Conservation (phyloP, 2,329 filamentous ascomycete species). For the Capronia epimyces region DNA sequence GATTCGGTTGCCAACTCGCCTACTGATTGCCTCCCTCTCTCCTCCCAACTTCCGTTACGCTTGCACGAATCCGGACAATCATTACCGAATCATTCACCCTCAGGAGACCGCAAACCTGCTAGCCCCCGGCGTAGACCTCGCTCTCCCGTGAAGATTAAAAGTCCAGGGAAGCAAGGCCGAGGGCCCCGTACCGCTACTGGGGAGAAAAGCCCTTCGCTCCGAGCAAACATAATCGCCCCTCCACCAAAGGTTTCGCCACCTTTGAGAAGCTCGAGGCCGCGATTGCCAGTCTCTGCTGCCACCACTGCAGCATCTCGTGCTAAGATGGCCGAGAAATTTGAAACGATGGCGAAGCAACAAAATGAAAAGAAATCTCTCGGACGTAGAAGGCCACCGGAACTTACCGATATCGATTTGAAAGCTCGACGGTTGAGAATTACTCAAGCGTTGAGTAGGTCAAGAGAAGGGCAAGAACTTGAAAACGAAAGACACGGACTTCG, state of each 20-base stretch:
- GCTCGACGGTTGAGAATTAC: slow-evolving; percentile 76
- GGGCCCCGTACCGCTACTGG: slow-evolving; percentile 34
- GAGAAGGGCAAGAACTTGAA: slow-evolving; percentile 26
- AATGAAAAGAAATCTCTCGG: slow-evolving; percentile 34
- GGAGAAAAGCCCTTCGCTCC: slow-evolving; percentile 56
- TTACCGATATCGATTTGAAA: slow-evolving; percentile 78
- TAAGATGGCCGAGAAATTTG: slow-evolving; percentile 56
- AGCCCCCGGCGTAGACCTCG: slow-evolving; percentile 31
- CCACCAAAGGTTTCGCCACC: slow-evolving; percentile 70
- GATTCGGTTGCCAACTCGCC: slow-evolving; percentile 16
- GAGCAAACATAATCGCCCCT: slow-evolving; percentile 67
- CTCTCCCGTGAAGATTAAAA: slow-evolving; percentile 32
- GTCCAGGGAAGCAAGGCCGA: slow-evolving; percentile 36
- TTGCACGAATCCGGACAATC: slow-evolving; percentile 6
- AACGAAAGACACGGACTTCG: background rate
- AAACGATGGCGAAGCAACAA: slow-evolving; percentile 39
- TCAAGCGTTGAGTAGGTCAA: slow-evolving; percentile 67
- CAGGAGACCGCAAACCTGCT: slow-evolving; percentile 17
- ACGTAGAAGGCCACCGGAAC: slow-evolving; percentile 49
- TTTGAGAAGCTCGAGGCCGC: slow-evolving; percentile 73
- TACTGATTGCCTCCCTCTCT: slow-evolving; percentile 1
- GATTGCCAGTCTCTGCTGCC: slow-evolving; percentile 71
- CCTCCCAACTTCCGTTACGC: slow-evolving; percentile 19
- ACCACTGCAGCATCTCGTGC: slow-evolving; percentile 65
- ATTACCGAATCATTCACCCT: slow-evolving; percentile 20